Evolutionary conservation across 2,329 filamentous ascomycete species (phyloP).

Genomic region (Pseudomassariella vexata): DNA sequence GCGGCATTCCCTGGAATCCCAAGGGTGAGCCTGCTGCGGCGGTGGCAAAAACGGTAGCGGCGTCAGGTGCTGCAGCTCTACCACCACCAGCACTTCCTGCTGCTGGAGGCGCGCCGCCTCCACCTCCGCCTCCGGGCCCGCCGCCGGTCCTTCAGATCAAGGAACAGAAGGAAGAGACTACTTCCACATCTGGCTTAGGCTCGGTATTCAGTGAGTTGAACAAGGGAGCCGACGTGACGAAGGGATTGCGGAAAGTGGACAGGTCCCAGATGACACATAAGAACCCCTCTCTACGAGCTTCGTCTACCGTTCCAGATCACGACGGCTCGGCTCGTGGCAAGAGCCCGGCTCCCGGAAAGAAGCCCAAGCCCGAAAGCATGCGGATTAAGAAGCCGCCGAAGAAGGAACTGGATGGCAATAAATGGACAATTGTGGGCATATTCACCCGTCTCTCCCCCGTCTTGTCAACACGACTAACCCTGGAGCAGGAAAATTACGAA

Average conservation of each 20-base stretch:
- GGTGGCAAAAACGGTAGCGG: slow-evolving; percentile 52
- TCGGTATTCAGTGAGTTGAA: slow-evolving; percentile 93
- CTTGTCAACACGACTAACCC: background rate
- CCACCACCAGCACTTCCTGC: slow-evolving; percentile 48
- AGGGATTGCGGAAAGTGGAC: slow-evolving; percentile 87
- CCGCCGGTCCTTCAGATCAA: slow-evolving; percentile 60
- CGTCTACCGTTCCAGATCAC: slow-evolving; percentile 61
- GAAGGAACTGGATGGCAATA: slow-evolving; percentile 79
- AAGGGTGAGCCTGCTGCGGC: slow-evolving; percentile 69
- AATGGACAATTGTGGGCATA: slow-evolving; percentile 75
- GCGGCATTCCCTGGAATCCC: slow-evolving; percentile 82
- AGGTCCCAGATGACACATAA: slow-evolving; percentile 97
- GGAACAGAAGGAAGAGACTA: slow-evolving; percentile 38
- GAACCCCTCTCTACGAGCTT: slow-evolving; percentile 78
- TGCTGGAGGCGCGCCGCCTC: slow-evolving; percentile 55
- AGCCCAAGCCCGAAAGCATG: slow-evolving; percentile 82
- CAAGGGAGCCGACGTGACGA: slow-evolving; percentile 80
- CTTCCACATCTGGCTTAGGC: slow-evolving; percentile 50
- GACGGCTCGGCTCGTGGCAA: slow-evolving; percentile 58
- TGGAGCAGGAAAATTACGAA: slow-evolving; percentile 77
- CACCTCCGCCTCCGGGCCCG: slow-evolving; percentile 66
- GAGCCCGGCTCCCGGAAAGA: slow-evolving; percentile 82
- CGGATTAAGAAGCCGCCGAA: slow-evolving; percentile 74
- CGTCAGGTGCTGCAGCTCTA: slow-evolving; percentile 28
- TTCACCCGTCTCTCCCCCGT: slow-evolving; percentile 4